phyloP scores from a whole-genome alignment of 768 basidiomycete species.

The Termitomyces sp. region DNA sequence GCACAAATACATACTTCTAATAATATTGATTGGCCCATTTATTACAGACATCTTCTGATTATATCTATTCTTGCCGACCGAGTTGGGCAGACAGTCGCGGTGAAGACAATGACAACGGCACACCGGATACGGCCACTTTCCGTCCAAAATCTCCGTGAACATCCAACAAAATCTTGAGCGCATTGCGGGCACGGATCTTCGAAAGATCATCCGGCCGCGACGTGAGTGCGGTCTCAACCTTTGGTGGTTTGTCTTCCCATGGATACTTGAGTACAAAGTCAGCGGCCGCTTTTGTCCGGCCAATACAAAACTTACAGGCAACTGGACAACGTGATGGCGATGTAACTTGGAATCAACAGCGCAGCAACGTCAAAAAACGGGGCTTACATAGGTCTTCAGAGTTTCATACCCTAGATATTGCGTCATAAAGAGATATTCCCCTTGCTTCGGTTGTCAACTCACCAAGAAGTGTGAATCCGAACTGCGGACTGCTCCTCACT shows the following conservation, averaged over 20 bases:
- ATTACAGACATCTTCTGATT: conserved; percentile 9
- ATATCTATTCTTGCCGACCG: conserved; percentile 14
- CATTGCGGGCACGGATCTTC: conserved; percentile 88
- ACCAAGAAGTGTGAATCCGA: conserved; percentile 86
- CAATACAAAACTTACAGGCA: conserved; percentile 36
- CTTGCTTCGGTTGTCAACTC: conserved; percentile 11
- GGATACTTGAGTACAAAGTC: conserved; percentile 55
- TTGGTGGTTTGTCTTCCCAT: conserved; percentile 61
- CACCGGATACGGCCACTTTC: conserved; percentile 38
- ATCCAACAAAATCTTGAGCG: conserved; percentile 85
- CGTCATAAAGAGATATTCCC: conserved; percentile 8
- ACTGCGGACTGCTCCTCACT: conserved; percentile 86
- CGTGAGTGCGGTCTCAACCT: conserved; percentile 66
- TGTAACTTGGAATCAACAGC: background rate
- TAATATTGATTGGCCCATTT: conserved; percentile 11
- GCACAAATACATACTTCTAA: conserved; percentile 5
- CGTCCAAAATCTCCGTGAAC: conserved; percentile 86
- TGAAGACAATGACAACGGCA: conserved; percentile 32
- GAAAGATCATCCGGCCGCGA: conserved; percentile 78
- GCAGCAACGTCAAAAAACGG: conserved; percentile 2
- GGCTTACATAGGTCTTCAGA: conserved; percentile 38
- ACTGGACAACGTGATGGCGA: conserved; percentile 24
- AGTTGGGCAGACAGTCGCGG: conserved; percentile 30
- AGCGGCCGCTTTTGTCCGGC: conserved; percentile 13
- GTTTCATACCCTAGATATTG: conserved; percentile 35